Base-by-base conservation (phyloP, 1,284 basidiomycete species). In the Puccinia coronata region DNA sequence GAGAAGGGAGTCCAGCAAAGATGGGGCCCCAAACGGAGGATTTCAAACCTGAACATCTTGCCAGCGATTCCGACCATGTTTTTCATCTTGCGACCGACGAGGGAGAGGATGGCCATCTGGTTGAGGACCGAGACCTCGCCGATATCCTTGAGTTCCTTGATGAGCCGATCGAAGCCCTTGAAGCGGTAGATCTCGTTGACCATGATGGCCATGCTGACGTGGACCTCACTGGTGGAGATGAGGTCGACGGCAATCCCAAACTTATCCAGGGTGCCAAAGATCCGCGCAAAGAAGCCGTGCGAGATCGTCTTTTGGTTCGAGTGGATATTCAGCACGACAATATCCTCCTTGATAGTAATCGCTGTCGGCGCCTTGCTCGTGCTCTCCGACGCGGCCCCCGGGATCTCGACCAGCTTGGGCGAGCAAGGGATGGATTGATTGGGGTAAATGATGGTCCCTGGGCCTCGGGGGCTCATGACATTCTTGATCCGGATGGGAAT, bases 401-500 rank as follows among this genome's bases (percentile, higher is more conserved):
- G 25, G 51, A 57, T 41, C 34, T 82, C 73, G 47, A 81, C 51
- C n/a, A 71, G 65, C 23, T 77, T 89, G 65, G 14, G 85, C 65
- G 82, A 82, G 28, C 82, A 51, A 70, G 75, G 70, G 80, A 55
- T 82, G 79, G 59, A 82, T 85, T 57, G 90, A 88, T 89, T 88
- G 0, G 96, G 96, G 84, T 94, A 92, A 84, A 99, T 98, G 84
- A 98, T 93, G 0, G 96, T 98, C 51, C 96, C 96, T 23, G 90
- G 88, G 1, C 96, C 96, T 0, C 86, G 84, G 0, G 96, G 95
- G 85, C 98, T 98, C 86, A 96, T 92, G 51, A 99, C 96, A 84
- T 99, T 99, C 88, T 99, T 99, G 85, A 99, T 99, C 73, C 97
- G 91, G 83, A 99, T 98, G 23, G 96, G 97, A 82, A 99, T 97